A percentile compares a stretch with the other conserved stretches of the same genome.
Conservation (phyloP, 371 early-diverging fungal species). For the Mortierella sp. region DNA sequence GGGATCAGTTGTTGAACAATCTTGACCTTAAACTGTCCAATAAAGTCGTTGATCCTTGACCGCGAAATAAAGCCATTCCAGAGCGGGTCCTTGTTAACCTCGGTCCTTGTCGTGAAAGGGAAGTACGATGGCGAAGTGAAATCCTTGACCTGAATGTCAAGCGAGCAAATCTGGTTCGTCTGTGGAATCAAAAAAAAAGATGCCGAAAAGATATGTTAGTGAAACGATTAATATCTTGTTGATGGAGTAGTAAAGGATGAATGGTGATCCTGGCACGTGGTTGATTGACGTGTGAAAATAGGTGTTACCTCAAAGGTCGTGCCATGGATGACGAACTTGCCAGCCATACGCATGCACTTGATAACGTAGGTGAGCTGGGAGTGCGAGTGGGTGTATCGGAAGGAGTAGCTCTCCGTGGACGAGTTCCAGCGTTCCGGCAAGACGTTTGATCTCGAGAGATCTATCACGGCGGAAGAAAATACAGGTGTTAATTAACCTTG, state of each 20-base stretch:
- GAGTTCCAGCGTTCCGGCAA: constrained; percentile 74
- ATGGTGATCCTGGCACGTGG: neutral
- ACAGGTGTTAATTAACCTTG: neutral
- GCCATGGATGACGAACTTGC: constrained; percentile 76
- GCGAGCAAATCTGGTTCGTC: constrained; percentile 74
- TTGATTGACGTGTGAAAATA: neutral
- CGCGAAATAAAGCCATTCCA: constrained; percentile 73
- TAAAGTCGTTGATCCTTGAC: constrained; percentile 70
- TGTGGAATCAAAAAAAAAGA: neutral
- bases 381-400: constrained; percentile 79
- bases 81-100: constrained; percentile 60
- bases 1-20: constrained; percentile 80
- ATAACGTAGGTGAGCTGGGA: constrained; percentile 79
- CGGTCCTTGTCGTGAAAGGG: constrained; percentile 62
- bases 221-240: neutral
- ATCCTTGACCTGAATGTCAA: constrained; percentile 67
- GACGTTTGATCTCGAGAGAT: constrained; percentile 49
- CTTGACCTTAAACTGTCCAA: constrained; percentile 70
- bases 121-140: constrained; percentile 72
- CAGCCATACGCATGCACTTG: constrained; percentile 75
- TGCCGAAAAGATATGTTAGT: neutral
- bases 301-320: constrained; percentile 67
- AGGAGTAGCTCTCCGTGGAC: constrained; percentile 67
- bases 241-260: neutral
- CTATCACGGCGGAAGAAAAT: neutral